phyloP scores from a whole-genome alignment of 129 eudicot species.

The Artemisia tridentata region DNA sequence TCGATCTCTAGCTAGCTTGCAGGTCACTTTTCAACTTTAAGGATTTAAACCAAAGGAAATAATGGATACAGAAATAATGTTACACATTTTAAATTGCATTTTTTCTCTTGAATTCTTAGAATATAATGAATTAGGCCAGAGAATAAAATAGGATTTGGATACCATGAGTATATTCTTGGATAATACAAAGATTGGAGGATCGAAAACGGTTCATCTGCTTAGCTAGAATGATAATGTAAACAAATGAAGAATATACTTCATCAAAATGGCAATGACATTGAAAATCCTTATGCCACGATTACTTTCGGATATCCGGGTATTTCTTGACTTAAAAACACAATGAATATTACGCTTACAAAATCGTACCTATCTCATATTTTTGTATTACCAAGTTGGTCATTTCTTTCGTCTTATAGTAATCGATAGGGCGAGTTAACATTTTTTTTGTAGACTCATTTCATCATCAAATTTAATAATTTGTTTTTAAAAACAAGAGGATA shows the following conservation, averaged over 20 bases:
- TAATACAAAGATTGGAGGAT: constrained; percentile 7
- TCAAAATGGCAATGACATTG: constrained; percentile 21
- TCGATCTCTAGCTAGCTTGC: too few species aligned
- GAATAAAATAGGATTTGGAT: constrained; percentile 1
- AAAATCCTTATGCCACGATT: constrained; percentile 15
- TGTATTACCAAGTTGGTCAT: too few species aligned
- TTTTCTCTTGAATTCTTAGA: too few species aligned
- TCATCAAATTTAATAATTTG: not conserved
- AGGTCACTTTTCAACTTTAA: too few species aligned
- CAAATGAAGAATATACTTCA: constrained; percentile 31
- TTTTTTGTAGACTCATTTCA: constrained; percentile 4
- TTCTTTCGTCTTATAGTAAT: too few species aligned
- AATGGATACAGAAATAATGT: too few species aligned
- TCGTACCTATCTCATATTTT: too few species aligned
- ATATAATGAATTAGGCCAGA: too few species aligned
- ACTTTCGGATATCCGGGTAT: constrained; percentile 30
- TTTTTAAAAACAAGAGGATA: not conserved
- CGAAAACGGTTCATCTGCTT: constrained; percentile 23
- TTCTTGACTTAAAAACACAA: constrained; percentile 6
- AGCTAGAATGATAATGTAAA: constrained; percentile 33
- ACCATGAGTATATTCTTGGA: constrained; percentile 26
- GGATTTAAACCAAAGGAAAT: too few species aligned
- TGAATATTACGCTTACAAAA: too few species aligned
- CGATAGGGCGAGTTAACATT: constrained; percentile 8
- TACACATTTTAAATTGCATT: too few species aligned